These are phyloP conservation scores for Cryptosporidium ubiquitum DNA, from an alignment of 169 alveolate genomes.

Conservation along the genomic window DNA sequence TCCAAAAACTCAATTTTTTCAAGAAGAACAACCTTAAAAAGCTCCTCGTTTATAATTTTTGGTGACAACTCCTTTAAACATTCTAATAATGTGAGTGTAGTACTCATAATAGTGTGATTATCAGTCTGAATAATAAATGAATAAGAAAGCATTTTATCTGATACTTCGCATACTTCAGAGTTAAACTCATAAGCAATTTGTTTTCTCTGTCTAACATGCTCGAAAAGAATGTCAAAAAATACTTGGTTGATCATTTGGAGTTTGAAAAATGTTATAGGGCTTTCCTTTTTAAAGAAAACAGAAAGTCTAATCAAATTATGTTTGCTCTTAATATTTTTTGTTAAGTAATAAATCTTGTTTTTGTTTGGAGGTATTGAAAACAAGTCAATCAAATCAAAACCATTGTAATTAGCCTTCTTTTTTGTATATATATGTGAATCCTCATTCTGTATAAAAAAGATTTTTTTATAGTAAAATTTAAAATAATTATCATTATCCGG, in stretches of 20 bases:
- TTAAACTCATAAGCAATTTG: conserved; percentile 58
- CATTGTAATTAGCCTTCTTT: background rate
- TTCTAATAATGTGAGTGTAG: background rate
- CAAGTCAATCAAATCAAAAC: conserved; percentile 41
- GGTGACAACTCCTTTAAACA: conserved; percentile 34
- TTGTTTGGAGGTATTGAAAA: conserved; percentile 57
- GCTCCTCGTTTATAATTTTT: conserved; percentile 5
- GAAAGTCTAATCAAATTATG: conserved; percentile 26
- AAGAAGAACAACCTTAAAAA: background rate
- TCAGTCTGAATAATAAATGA: conserved; percentile 35
- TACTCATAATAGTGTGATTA: background rate
- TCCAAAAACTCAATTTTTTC: conserved; percentile 15
- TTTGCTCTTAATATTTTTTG: background rate
- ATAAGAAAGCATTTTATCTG: background rate
- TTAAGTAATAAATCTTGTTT: conserved; percentile 10
- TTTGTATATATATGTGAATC: background rate
- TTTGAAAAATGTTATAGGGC: conserved; percentile 5
- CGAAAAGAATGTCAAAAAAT: conserved; percentile 35
- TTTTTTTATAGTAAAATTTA: conserved; percentile 16
- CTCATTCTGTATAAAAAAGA: conserved; percentile 13
- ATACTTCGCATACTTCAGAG: conserved; percentile 9
- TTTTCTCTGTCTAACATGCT: conserved; percentile 27
- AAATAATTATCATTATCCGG: conserved; percentile 21
- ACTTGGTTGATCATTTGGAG: conserved; percentile 38
- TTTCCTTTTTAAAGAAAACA: conserved; percentile 35